A percentile compares a stretch with the other conserved stretches of the same genome.
These are phyloP conservation scores for Cryptosporidium ryanae DNA, from an alignment of 169 alveolate genomes.

Conservation along the genomic window DNA sequence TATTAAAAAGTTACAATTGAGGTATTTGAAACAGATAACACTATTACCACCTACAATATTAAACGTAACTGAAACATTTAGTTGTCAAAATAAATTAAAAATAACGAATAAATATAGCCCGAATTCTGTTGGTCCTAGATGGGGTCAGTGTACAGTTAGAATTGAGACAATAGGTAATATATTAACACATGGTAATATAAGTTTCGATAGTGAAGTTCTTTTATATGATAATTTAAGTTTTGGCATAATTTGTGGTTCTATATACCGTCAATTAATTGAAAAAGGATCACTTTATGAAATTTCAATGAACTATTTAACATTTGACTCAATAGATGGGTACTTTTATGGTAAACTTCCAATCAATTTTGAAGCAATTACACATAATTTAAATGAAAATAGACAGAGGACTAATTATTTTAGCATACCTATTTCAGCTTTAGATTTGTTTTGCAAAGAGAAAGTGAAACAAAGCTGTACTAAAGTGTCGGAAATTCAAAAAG, in stretches of 20 bases:
- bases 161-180: slow-evolving; percentile 68
- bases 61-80: slow-evolving; percentile 54
- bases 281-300: slow-evolving; percentile 43
- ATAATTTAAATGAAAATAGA: neutral
- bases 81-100: slow-evolving; percentile 46
- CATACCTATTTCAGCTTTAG: slow-evolving; percentile 64
- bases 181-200: slow-evolving; percentile 55
- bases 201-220: slow-evolving; percentile 27
- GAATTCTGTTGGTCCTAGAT: slow-evolving; percentile 70
- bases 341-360: slow-evolving; percentile 41
- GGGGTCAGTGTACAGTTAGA: slow-evolving; percentile 73
- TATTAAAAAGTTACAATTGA: slow-evolving; percentile 54
- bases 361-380: slow-evolving; percentile 44
- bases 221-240: slow-evolving; percentile 58
- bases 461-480: neutral
- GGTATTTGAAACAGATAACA: slow-evolving; percentile 34
- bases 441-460: slow-evolving; percentile 11
- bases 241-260: slow-evolving; percentile 71
- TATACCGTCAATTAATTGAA: slow-evolving; percentile 44
- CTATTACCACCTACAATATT: slow-evolving; percentile 35
- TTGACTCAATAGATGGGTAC: slow-evolving; percentile 64
- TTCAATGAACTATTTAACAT: slow-evolving; percentile 58
- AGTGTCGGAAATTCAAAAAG: neutral
- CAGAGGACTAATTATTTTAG: slow-evolving; percentile 30
- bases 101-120: slow-evolving; percentile 42